A percentile compares a stretch with the other conserved stretches of the same genome.
phyloP scores from a whole-genome alignment of 2,329 filamentous ascomycete genomes.

The Phaeosphaeriaceae sp. region DNA sequence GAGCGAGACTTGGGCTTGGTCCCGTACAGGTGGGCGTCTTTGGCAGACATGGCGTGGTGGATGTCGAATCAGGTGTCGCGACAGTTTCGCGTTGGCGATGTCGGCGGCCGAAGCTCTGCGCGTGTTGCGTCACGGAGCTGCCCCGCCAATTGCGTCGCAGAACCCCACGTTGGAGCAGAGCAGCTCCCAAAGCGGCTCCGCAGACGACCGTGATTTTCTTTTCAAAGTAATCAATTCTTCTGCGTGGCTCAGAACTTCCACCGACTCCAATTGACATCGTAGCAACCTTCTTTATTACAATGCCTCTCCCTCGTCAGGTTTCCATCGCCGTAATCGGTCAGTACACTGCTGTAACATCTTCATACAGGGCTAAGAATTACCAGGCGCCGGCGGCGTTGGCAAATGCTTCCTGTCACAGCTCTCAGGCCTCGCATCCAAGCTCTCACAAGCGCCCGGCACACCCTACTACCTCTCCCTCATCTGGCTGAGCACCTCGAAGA shows the following conservation, averaged over 20 bases:
- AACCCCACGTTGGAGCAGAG: slow-evolving; percentile 20
- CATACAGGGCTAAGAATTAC: not conserved
- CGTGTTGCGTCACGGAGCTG: slow-evolving; percentile 21
- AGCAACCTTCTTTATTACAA: slow-evolving; percentile 26
- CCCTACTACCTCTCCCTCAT: slow-evolving; percentile 77
- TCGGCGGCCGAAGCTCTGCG: slow-evolving; percentile 29
- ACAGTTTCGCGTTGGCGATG: slow-evolving; percentile 26
- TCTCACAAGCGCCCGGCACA: slow-evolving; percentile 58
- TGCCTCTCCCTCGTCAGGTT: slow-evolving; percentile 53
- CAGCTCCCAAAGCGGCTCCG: slow-evolving; percentile 11
- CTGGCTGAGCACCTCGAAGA: slow-evolving; percentile 85
- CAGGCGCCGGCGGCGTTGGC: slow-evolving; percentile 91
- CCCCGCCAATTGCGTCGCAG: slow-evolving; percentile 28
- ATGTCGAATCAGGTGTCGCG: slow-evolving; percentile 2
- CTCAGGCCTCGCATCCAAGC: slow-evolving; percentile 68
- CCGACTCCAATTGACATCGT: slow-evolving; percentile 13
- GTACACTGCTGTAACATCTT: slow-evolving; percentile 1
- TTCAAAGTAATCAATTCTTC: not conserved
- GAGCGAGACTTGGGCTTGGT: slow-evolving; percentile 66
- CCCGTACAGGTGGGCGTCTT: slow-evolving; percentile 78
- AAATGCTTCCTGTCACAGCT: slow-evolving; percentile 90
- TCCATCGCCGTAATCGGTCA: slow-evolving; percentile 57
- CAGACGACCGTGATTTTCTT: slow-evolving; percentile 5
- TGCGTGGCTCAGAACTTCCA: slow-evolving; percentile 1
- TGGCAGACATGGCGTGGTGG: slow-evolving; percentile 37